Percentiles rank a stretch among this genome's conserved stretches.
These are phyloP conservation scores for Gamarada debralockiae DNA, from an alignment of 495 filamentous ascomycete species.

Conservation along the genomic window DNA sequence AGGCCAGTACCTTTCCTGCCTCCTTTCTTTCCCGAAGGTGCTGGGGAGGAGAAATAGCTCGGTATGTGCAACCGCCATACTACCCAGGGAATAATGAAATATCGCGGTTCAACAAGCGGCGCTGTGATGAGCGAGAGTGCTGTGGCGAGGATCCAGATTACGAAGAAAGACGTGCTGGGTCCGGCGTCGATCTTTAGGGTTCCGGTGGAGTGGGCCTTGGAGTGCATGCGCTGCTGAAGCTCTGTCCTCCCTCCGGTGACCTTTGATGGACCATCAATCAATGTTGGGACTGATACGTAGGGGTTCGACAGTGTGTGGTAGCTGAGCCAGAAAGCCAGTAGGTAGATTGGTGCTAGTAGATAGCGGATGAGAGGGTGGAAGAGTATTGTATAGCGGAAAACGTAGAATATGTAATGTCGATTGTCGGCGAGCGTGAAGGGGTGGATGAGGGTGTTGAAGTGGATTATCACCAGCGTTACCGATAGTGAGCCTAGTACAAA, in stretches of 20 bases:
- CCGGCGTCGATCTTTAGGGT: neutral
- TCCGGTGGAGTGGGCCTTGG: neutral
- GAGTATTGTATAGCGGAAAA: slow-evolving; percentile 80
- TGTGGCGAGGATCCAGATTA: slow-evolving; percentile 69
- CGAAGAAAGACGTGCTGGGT: slow-evolving; percentile 29
- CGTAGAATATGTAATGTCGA: slow-evolving; percentile 93
- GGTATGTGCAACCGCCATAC: slow-evolving; percentile 85
- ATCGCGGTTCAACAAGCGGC: slow-evolving; percentile 89
- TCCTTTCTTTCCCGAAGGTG: neutral
- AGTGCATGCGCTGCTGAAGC: neutral
- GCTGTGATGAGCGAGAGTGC: slow-evolving; percentile 77
- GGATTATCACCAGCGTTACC: slow-evolving; percentile 54
- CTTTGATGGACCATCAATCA: too few relatives aligned
- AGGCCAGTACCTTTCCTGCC: neutral
- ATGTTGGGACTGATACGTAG: too few relatives aligned
- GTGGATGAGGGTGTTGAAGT: slow-evolving; percentile 89
- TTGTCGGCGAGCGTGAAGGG: slow-evolving; percentile 97
- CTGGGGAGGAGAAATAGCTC: slow-evolving; percentile 6
- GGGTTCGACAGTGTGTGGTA: slow-evolving; percentile 33
- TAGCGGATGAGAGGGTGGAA: slow-evolving; percentile 62
- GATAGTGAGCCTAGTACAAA: slow-evolving; percentile 26
- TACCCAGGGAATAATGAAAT: slow-evolving; percentile 93
- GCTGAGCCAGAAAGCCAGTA: slow-evolving; percentile 59
- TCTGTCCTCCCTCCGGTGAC: too few relatives aligned
- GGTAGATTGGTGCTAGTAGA: slow-evolving; percentile 58